Evolutionary conservation across 331 rosid genomes (phyloP).

Genomic region (Pyrus hybrid): DNA sequence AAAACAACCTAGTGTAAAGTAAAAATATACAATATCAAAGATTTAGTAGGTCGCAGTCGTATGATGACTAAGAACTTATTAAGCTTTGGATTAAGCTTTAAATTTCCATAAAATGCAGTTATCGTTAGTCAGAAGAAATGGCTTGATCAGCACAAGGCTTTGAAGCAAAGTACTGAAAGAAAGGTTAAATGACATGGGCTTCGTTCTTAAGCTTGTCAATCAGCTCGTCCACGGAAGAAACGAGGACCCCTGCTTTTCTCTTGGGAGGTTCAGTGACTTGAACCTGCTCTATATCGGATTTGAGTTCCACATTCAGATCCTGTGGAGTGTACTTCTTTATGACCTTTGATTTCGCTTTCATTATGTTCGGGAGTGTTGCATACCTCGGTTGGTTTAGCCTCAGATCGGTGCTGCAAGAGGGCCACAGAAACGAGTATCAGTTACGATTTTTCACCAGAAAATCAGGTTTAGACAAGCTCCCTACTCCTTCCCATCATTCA

Average conservation of each 20-base stretch:
- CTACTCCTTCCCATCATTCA: background rate
- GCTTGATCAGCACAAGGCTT: background rate
- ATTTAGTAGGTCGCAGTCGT: background rate
- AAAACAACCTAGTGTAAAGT: background rate
- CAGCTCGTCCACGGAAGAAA: constrained; percentile 86
- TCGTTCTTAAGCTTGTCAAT: constrained; percentile 78
- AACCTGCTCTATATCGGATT: constrained; percentile 64
- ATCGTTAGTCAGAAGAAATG: constrained; percentile 9
- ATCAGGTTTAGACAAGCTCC: background rate
- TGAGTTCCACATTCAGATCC: constrained; percentile 70
- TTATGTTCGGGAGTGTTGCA: constrained; percentile 94
- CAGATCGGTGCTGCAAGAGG: constrained; percentile 69
- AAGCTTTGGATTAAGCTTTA: background rate
- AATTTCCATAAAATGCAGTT: background rate
- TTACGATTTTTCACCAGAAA: background rate
- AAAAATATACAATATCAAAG: too few species aligned
- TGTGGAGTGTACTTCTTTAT: constrained; percentile 62
- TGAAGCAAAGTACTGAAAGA: background rate
- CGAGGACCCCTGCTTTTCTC: constrained; percentile 71
- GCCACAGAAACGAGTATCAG: background rate
- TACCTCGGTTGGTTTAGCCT: constrained; percentile 90
- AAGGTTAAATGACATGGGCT: constrained; percentile 64
- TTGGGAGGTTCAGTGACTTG: constrained; percentile 87
- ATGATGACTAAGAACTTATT: background rate
- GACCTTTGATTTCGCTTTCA: constrained; percentile 86